Conservation (phyloP, 495 filamentous ascomycete species). For the Aspergillus cavernicola region DNA sequence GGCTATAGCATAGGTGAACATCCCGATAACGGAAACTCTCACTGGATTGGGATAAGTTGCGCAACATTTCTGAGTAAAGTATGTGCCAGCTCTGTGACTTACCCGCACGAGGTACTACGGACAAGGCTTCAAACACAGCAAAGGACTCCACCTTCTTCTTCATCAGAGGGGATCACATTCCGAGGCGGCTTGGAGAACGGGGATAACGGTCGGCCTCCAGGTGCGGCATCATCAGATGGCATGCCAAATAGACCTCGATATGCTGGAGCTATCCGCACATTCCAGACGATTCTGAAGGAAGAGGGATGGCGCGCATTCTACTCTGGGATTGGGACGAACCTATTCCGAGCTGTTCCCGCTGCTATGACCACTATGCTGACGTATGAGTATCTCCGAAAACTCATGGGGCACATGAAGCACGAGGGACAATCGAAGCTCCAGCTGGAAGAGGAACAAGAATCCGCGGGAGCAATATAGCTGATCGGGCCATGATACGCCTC, state of each 20-base stretch:
- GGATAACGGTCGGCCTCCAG: constrained; percentile 41
- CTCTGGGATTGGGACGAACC: constrained; percentile 95
- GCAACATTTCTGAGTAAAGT: constrained; percentile 96
- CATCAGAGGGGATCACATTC: constrained; percentile 57
- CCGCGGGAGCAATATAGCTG: constrained; percentile 20
- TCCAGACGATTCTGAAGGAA: constrained; percentile 76
- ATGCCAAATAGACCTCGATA: constrained; percentile 67
- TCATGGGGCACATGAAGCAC: constrained; percentile 45
- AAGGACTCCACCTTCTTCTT: constrained; percentile 42
- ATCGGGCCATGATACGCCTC: not conserved
- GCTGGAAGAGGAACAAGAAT: constrained; percentile 19
- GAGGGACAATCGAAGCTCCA: constrained; percentile 42
- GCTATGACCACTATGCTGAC: constrained; percentile 97
- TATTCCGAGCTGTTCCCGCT: constrained; percentile 91
- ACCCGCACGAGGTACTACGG: constrained; percentile 93
- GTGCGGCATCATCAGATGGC: constrained; percentile 52
- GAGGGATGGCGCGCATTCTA: constrained; percentile 98
- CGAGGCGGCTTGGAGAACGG: constrained; percentile 55
- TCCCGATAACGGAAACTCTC: constrained; percentile 54
- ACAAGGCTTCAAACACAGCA: constrained; percentile 88
- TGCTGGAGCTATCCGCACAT: constrained; percentile 75
- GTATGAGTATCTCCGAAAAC: constrained; percentile 79
- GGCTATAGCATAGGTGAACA: constrained; percentile 75
- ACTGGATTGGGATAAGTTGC: constrained; percentile 71
- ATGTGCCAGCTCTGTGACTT: constrained; percentile 90